Conservation (phyloP, 345 rosid species). For the Lepidium sativum region DNA sequence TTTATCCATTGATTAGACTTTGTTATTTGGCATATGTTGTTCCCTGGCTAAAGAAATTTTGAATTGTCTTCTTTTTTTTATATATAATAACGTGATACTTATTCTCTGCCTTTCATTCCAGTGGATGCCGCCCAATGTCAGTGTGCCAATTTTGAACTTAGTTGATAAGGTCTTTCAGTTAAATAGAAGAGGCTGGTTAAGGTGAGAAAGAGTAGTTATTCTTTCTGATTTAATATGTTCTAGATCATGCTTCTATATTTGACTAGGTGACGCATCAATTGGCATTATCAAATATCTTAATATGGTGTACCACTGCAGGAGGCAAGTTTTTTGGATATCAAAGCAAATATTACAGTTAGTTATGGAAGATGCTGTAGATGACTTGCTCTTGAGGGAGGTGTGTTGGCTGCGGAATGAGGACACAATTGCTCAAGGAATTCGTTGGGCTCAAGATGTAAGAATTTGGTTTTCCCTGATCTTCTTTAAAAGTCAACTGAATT, state of each 20-base stretch:
- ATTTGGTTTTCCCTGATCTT: not conserved
- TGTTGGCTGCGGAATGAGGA: conserved; percentile 84
- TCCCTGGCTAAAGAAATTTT: not conserved
- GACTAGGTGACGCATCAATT: not conserved
- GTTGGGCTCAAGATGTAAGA: conserved; percentile 92
- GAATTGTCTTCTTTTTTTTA: too few relatives aligned
- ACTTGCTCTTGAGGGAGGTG: conserved; percentile 83
- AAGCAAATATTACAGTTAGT: conserved; percentile 88
- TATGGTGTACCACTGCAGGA: conserved; percentile 33
- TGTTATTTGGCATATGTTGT: conserved; percentile 6
- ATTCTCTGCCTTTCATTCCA: conserved; percentile 26
- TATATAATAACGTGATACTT: not conserved
- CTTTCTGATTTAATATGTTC: not conserved
- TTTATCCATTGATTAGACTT: not conserved
- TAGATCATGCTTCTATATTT: not conserved
- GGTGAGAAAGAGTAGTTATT: conserved; percentile 39
- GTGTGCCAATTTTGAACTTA: conserved; percentile 86
- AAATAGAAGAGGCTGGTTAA: conserved; percentile 94
- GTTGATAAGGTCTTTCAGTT: conserved; percentile 97
- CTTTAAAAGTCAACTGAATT: not conserved
- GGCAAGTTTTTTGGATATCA: conserved; percentile 98
- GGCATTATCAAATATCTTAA: not conserved
- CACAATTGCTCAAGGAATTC: conserved; percentile 66
- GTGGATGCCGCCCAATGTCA: conserved; percentile 98
- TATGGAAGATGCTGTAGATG: conserved; percentile 99